Conservation (phyloP, 176 grass and related monocot species). For the Aegilops longissima region DNA sequence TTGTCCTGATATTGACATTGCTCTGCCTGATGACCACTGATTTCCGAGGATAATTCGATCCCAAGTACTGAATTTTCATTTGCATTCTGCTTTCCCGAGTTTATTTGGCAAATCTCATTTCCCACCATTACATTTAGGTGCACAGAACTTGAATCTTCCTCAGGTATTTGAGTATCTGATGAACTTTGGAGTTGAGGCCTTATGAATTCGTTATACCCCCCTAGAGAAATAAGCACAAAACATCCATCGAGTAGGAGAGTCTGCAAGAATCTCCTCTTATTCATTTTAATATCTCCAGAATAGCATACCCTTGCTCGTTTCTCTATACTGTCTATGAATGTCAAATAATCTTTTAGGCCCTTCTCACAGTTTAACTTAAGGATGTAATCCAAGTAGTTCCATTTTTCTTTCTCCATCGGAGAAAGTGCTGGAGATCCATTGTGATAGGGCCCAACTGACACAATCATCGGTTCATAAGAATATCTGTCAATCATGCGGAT, state of each 20-base stretch:
- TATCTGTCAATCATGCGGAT: background rate
- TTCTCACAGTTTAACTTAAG: conserved; percentile 6
- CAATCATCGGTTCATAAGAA: background rate
- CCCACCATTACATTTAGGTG: too few species aligned
- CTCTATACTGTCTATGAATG: background rate
- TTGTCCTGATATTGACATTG: background rate
- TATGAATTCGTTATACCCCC: background rate
- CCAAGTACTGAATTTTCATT: background rate
- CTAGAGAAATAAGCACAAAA: background rate
- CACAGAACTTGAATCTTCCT: background rate
- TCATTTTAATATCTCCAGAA: conserved; percentile 23
- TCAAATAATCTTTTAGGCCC: background rate
- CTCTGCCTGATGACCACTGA: accelerated
- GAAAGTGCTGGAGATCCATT: background rate
- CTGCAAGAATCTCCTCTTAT: background rate
- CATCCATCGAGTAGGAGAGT: conserved; percentile 30
- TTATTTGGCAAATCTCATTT: too few species aligned
- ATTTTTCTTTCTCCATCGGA: background rate
- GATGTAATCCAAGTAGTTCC: background rate
- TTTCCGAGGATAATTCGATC: background rate
- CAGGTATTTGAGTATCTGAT: accelerated
- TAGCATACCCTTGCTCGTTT: conserved; percentile 11
- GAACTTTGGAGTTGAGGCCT: accelerated
- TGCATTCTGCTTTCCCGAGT: accelerated
- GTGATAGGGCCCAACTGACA: conserved; percentile 21